Percentiles rank a stretch among this genome's conserved stretches.
Evolutionary conservation across 768 basidiomycete species (phyloP).

Genomic region (Panaeolus papilionaceus): DNA sequence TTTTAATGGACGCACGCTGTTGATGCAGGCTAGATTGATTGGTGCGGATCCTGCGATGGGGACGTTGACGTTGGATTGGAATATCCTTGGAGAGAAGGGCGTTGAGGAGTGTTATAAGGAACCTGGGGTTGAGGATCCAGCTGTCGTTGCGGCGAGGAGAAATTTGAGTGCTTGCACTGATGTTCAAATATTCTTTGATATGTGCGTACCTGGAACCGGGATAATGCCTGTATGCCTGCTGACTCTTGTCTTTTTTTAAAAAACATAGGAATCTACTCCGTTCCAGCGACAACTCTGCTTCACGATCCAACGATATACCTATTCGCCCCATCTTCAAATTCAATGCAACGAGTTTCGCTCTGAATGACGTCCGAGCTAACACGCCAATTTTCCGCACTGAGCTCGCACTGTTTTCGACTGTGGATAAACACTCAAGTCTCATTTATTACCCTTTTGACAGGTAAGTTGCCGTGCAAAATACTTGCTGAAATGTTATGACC

Average conservation of each 20-base stretch:
- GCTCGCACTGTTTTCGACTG: conserved; percentile 30
- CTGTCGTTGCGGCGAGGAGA: conserved; percentile 23
- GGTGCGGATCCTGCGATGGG: conserved; percentile 28
- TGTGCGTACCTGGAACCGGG: conserved; percentile 18
- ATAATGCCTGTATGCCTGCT: no score
- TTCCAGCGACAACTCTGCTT: conserved; percentile 10
- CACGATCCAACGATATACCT: conserved; percentile 27
- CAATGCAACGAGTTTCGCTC: conserved; percentile 25
- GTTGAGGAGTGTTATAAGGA: background rate
- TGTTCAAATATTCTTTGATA: conserved; percentile 32
- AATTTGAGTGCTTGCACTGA: conserved; percentile 28
- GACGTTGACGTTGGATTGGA: conserved; percentile 31
- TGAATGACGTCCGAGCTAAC: conserved; percentile 25
- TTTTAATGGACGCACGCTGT: conserved; percentile 23
- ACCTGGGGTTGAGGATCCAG: conserved; percentile 1
- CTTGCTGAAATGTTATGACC: no score
- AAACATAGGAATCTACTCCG: conserved; percentile 25
- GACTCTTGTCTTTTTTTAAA: background rate
- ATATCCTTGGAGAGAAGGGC: conserved; percentile 24
- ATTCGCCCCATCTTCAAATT: conserved; percentile 27
- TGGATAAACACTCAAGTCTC: conserved; percentile 26
- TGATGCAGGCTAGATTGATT: conserved; percentile 29
- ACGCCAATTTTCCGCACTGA: conserved; percentile 32
- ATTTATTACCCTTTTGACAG: conserved; percentile 32
- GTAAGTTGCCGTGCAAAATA: conserved; percentile 16